A percentile compares a stretch with the other conserved stretches of the same genome.
Conservation (phyloP, 2,329 filamentous ascomycete species). For the Exophiala lecanii-corni region DNA sequence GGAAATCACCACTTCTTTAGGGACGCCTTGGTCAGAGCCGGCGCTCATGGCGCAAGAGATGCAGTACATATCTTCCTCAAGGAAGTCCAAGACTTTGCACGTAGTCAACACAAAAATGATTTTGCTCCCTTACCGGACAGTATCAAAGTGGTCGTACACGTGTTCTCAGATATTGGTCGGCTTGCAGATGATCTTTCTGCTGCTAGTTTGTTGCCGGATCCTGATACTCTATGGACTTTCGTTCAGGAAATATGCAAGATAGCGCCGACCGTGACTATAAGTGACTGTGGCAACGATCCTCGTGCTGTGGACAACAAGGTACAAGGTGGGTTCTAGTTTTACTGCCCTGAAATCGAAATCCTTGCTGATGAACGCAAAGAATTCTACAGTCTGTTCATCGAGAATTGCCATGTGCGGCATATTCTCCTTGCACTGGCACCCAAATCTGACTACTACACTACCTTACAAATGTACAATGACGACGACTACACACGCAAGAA, state of each 20-base stretch:
- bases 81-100: slow-evolving; percentile 15
- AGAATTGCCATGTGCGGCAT: slow-evolving; percentile 24
- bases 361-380: slow-evolving; percentile 14
- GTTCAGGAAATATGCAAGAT: slow-evolving; percentile 14
- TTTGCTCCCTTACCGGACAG: slow-evolving; percentile 10
- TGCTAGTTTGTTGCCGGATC: slow-evolving; percentile 11
- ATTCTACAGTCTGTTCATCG: slow-evolving; percentile 21
- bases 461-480: slow-evolving; percentile 20
- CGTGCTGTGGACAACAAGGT: slow-evolving; percentile 14
- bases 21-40: slow-evolving; percentile 11
- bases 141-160: slow-evolving; percentile 16
- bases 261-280: slow-evolving; percentile 16
- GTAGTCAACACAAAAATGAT: slow-evolving; percentile 21
- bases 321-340: slow-evolving; percentile 9
- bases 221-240: slow-evolving; percentile 17
- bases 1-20: slow-evolving; percentile 22
- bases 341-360: neutral
- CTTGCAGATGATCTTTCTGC: slow-evolving; percentile 17
- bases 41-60: slow-evolving; percentile 10
- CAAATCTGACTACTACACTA: slow-evolving; percentile 19
- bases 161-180: slow-evolving; percentile 21
- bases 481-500: slow-evolving; percentile 20
- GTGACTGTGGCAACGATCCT: slow-evolving; percentile 17
- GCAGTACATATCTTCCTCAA: slow-evolving; percentile 10
- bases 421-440: slow-evolving; percentile 19